Conservation (phyloP, 2,329 filamentous ascomycete genomes). For the Septoria linicola region DNA sequence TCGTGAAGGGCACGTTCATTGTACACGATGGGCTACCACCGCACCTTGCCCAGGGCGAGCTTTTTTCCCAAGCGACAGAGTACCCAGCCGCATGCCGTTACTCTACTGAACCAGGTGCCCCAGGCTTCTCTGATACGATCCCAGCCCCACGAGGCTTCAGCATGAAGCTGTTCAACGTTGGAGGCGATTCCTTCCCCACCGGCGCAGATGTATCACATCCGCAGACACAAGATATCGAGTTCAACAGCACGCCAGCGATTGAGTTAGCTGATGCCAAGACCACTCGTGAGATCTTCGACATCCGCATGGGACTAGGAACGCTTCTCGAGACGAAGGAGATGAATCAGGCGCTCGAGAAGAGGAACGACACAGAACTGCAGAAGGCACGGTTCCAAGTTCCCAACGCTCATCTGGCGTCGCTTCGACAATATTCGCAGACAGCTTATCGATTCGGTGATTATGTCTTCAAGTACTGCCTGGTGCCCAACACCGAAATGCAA, state of each 20-base stretch:
- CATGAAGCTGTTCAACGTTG: constrained; percentile 53
- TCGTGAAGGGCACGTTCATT: constrained; percentile 50
- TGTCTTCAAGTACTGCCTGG: constrained; percentile 50
- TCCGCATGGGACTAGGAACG: constrained; percentile 43
- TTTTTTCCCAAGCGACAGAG: constrained; percentile 34
- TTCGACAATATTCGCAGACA: constrained; percentile 47
- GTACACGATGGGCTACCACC: constrained; percentile 44
- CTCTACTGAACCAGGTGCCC: constrained; percentile 37
- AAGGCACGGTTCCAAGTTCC: constrained; percentile 42
- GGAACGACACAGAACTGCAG: constrained; percentile 42
- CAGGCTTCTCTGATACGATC: constrained; percentile 44
- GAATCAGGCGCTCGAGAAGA: constrained; percentile 44
- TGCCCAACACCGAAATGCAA: constrained; percentile 45
- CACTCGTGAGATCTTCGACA: constrained; percentile 46
- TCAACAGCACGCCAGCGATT: constrained; percentile 51
- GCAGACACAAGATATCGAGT: constrained; percentile 48
- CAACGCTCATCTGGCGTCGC: constrained; percentile 44
- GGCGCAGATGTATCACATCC: constrained; percentile 36
- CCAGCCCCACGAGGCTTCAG: constrained; percentile 49
- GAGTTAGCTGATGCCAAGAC: constrained; percentile 50
- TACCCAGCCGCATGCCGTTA: constrained; percentile 42
- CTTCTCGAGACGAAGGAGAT: constrained; percentile 40
- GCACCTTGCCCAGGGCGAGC: constrained; percentile 46
- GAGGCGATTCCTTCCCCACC: constrained; percentile 44
- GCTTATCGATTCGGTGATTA: constrained; percentile 52